Conservation (phyloP, 73 alveolate species). For the Paramecium caudatum region DNA sequence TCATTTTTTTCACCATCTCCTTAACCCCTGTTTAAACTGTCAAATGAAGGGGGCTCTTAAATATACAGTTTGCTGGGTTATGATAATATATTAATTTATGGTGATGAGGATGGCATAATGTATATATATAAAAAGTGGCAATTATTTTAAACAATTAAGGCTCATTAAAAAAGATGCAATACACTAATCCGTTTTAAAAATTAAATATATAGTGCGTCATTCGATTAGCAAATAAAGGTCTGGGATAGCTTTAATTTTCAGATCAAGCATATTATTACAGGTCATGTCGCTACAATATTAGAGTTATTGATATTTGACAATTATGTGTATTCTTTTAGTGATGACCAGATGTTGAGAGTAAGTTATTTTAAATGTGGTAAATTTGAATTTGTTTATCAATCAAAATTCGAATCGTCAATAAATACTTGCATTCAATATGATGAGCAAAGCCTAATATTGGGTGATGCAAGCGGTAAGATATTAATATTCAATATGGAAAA, state of each 20-base stretch:
- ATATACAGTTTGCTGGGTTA: background rate
- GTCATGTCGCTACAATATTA: background rate
- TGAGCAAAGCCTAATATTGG: background rate
- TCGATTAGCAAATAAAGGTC: background rate
- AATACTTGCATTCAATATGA: background rate
- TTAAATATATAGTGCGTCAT: background rate
- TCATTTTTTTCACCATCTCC: background rate
- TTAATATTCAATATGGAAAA: background rate
- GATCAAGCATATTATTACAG: background rate
- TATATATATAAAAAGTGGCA: too few species aligned
- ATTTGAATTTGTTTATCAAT: slow-evolving; percentile 1
- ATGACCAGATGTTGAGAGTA: slow-evolving; percentile 9
- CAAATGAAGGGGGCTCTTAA: background rate
- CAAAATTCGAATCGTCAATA: background rate
- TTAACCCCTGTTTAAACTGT: background rate
- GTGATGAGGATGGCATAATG: background rate
- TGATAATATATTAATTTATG: background rate
- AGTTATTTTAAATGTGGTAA: background rate
- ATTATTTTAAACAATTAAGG: background rate
- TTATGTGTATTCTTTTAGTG: slow-evolving; percentile 3
- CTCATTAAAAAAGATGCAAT: slow-evolving; percentile 45
- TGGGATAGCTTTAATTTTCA: slow-evolving; percentile 5
- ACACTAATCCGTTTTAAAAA: background rate
- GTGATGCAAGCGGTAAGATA: background rate
- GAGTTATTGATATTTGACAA: background rate